These are phyloP conservation scores for Torulaspora indica DNA, from an alignment of 805 yeast genomes.

Conservation along the genomic window DNA sequence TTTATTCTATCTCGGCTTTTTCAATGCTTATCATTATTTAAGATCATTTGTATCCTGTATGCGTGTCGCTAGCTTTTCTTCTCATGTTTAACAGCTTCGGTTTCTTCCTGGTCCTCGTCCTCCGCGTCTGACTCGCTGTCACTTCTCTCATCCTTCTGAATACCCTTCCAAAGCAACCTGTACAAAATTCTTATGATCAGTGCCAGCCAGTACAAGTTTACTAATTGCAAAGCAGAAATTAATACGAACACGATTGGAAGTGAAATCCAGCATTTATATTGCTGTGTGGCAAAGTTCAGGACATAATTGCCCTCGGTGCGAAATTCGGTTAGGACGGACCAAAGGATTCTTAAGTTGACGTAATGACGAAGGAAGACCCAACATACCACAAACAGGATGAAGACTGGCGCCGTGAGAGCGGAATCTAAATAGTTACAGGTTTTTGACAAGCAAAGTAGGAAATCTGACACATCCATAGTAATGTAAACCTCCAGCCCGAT, in stretches of 20 bases:
- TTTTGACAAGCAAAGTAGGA: conserved; percentile 79
- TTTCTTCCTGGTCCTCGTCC: conserved; percentile 35
- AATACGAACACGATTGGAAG: conserved; percentile 82
- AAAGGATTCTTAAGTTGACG: conserved; percentile 71
- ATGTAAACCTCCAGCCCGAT: conserved; percentile 88
- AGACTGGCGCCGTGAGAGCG: conserved; percentile 56
- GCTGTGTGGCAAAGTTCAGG: conserved; percentile 82
- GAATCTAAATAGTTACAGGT: conserved; percentile 82
- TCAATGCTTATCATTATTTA: conserved; percentile 4
- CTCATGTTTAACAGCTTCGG: conserved; percentile 23
- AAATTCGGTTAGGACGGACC: conserved; percentile 84
- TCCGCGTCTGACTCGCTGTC: conserved; percentile 67
- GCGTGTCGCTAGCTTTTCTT: conserved; percentile 1
- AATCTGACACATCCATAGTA: conserved; percentile 95
- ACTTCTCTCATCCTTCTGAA: conserved; percentile 75
- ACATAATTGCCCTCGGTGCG: conserved; percentile 75
- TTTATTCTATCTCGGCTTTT: background rate
- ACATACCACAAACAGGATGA: conserved; percentile 56
- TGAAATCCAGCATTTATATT: conserved; percentile 94
- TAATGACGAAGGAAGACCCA: conserved; percentile 93
- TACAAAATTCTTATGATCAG: conserved; percentile 72
- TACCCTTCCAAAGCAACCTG: conserved; percentile 58
- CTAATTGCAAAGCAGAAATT: conserved; percentile 74
- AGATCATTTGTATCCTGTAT: background rate
- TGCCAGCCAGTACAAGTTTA: conserved; percentile 83